Conservation (phyloP, 345 rosid genomes). For the Toxicodendron radicans region DNA sequence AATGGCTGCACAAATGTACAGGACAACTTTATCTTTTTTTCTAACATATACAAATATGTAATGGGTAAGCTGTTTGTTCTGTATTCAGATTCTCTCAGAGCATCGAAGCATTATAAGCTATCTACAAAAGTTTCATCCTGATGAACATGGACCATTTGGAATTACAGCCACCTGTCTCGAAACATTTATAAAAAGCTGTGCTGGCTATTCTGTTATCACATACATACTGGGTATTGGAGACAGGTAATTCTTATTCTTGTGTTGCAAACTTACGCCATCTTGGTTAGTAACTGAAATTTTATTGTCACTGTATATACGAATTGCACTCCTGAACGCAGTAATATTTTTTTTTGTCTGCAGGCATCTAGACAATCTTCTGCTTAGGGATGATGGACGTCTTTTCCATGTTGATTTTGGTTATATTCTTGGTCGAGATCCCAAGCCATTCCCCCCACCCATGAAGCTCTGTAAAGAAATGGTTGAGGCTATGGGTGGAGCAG, state of each 20-base stretch:
- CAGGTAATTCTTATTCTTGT: constrained; percentile 49
- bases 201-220: constrained; percentile 97
- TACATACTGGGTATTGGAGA: constrained; percentile 98
- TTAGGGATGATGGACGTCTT: constrained; percentile 91
- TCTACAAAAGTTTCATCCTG: constrained; percentile 94
- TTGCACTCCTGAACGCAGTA: constrained; percentile 7
- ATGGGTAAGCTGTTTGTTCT: constrained; percentile 7
- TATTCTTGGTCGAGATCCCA: constrained; percentile 97
- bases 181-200: constrained; percentile 97
- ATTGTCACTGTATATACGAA: neutral
- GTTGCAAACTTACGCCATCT: neutral
- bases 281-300: neutral
- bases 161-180: constrained; percentile 93
- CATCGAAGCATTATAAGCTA: constrained; percentile 90
- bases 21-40: neutral
- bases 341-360: constrained; percentile 38
- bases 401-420: constrained; percentile 98
- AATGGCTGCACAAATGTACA: neutral
- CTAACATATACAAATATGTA: constrained; percentile 14
- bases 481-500: constrained; percentile 99
- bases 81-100: constrained; percentile 81
- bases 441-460: constrained; percentile 99
- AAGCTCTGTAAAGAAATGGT: constrained; percentile 99
- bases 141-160: constrained; percentile 95
- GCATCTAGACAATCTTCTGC: constrained; percentile 96